Evolutionary conservation across 441 rosid genomes (phyloP), one percentile per base, ranked within the genome.

Genomic region (Populus hybrid): DNA sequence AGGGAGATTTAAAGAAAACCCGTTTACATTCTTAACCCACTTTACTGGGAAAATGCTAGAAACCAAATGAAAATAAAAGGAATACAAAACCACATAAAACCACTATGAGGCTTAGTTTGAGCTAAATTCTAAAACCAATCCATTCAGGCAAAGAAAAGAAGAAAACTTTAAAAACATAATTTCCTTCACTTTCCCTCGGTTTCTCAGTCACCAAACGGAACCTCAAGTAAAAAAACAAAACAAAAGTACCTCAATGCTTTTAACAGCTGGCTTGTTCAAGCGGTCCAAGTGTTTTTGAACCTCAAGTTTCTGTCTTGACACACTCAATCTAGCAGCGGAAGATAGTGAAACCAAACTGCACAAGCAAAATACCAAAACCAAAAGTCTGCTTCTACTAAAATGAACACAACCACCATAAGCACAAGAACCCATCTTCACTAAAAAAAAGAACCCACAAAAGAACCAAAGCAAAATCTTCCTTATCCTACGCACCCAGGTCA

Each of bases 261-360:
- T 89, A 53, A 90, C 89, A 71, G 97, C 85, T 23, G 94, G 86
- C 83, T 95, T 95, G 89, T 95, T 95, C 83, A 95, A 76, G 74
- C 97, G 93, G 61, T 91, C 90, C 90, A 95, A 84, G 83, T 90
- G 99, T 76, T 90, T 93, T 79, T 89, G 87, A 26, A 95, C 94
- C 82, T 91, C 89, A 69, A 95, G 86, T 69, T 85, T 91, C 87
- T 88, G 96, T 85, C 84, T 91, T 35, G 91, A 86, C 21, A 80
- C 88, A 28, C 91, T 81, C 24, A 90, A 76, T 79, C 97, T 87
- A 9, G 94, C 87, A 21, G 89, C 93, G 75, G 76, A 82, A n/a
- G 88, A 84, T 20, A 86, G 78, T 9, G 90, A 87, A 74, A 84
- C 66, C 81, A 89, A 50, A 38, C 86, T 84, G 83, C 84, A 86